phyloP scores from a whole-genome alignment of 129 eudicot species.

The Dittrichia graveolens region DNA sequence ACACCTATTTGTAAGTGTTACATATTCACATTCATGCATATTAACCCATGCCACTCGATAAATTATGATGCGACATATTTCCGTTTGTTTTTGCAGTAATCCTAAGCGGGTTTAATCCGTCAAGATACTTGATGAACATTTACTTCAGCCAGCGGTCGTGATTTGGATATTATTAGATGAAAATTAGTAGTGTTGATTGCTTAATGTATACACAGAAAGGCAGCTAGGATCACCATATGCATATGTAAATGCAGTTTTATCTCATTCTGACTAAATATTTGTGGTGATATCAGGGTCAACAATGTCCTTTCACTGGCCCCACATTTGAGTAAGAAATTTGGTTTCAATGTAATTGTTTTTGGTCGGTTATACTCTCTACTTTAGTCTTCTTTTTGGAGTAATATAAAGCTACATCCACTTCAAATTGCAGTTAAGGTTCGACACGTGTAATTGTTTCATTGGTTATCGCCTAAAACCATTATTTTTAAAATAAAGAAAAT shows the following conservation, averaged over 20 bases:
- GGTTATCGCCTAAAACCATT: too few relatives aligned
- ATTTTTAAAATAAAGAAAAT: too few relatives aligned
- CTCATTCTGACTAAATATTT: constrained; percentile 7
- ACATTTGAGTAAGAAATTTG: constrained; percentile 11
- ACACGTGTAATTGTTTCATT: neutral
- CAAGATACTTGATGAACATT: constrained; percentile 92
- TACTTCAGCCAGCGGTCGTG: constrained; percentile 75
- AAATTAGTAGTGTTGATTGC: constrained; percentile 10
- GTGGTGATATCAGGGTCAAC: constrained; percentile 28
- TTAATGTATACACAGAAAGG: constrained; percentile 11
- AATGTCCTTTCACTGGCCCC: constrained; percentile 24
- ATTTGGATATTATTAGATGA: constrained; percentile 34
- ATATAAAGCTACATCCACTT: neutral
- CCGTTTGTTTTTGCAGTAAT: constrained; percentile 53
- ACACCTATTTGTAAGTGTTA: constrained; percentile 79
- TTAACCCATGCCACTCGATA: neutral
- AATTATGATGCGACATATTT: neutral
- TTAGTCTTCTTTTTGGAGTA: neutral
- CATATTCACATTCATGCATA: neutral
- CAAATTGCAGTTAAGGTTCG: neutral
- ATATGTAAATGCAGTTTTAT: constrained; percentile 9
- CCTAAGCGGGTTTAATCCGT: constrained; percentile 91
- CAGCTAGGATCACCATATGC: constrained; percentile 9
- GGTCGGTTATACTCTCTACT: neutral
- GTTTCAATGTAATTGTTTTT: constrained; percentile 28